Conservation (phyloP, 305 asterid species). For the Withania somnifera region DNA sequence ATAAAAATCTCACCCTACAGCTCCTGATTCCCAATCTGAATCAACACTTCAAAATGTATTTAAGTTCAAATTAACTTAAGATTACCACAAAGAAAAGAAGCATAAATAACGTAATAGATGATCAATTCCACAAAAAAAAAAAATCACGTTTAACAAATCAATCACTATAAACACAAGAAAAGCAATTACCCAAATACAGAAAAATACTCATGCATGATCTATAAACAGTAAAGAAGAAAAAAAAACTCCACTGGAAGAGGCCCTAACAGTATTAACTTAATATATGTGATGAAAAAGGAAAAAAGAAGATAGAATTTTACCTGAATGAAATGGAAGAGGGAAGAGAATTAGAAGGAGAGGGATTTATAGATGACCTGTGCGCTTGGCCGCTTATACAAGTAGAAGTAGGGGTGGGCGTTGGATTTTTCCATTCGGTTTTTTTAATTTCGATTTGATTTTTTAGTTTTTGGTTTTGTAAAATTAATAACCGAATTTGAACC, state of each 20-base stretch:
- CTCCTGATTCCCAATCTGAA: not conserved
- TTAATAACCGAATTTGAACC: no score
- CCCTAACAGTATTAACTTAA: not conserved
- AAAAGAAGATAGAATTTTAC: not conserved
- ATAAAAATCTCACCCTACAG: not conserved
- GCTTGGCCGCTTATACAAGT: no score
- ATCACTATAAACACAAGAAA: not conserved
- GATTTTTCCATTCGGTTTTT: no score
- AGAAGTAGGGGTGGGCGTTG: no score
- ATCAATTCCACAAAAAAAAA: not conserved
- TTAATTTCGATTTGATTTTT: no score
- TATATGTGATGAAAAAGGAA: not conserved
- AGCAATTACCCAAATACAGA: not conserved
- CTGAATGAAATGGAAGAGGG: not conserved
- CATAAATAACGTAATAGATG: not conserved
- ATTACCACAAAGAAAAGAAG: not conserved
- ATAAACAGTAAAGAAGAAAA: not conserved
- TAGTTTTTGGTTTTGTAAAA: no score
- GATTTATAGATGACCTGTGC: slow-evolving; percentile 8
- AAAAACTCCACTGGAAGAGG: not conserved
- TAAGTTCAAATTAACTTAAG: not conserved
- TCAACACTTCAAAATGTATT: not conserved
- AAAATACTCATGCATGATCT: not conserved
- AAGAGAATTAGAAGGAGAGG: not conserved
- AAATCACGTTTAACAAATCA: not conserved